These are phyloP conservation scores for Leucocoprinus birnbaumii DNA, from an alignment of 768 basidiomycete genomes.

Conservation along the genomic window DNA sequence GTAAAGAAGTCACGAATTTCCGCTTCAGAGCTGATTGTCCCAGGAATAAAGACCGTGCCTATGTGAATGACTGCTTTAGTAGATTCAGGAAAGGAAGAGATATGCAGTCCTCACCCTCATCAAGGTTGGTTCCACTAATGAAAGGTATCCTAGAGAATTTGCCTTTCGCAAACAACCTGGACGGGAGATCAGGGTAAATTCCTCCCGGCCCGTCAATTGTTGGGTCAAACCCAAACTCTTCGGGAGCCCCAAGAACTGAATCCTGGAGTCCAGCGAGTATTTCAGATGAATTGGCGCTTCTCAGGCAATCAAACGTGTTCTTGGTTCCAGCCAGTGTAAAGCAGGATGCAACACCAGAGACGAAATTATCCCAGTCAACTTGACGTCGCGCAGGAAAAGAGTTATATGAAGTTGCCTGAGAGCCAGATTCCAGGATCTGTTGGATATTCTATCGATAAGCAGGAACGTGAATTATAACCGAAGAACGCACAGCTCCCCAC, in stretches of 20 bases:
- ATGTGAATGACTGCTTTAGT: background rate
- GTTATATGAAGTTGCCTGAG: conserved; percentile 31
- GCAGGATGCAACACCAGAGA: conserved; percentile 32
- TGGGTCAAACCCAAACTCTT: conserved; percentile 29
- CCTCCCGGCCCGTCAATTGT: conserved; percentile 40
- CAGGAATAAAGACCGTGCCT: conserved; percentile 35
- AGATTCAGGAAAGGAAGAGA: too few relatives aligned
- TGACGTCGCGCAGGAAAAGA: conserved; percentile 29
- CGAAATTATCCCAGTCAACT: conserved; percentile 36
- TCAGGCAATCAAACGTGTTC: conserved; percentile 33
- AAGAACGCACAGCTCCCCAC: conserved; percentile 25
- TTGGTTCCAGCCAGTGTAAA: conserved; percentile 19
- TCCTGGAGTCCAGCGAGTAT: conserved; percentile 19
- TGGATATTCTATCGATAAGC: background rate
- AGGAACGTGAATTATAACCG: background rate
- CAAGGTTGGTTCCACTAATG: conserved; percentile 41
- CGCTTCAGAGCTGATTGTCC: conserved; percentile 19
- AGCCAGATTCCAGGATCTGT: conserved; percentile 40
- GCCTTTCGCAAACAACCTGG: conserved; percentile 24
- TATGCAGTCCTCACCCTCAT: conserved; percentile 35
- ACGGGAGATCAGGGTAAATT: conserved; percentile 36
- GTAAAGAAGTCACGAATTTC: conserved; percentile 25
- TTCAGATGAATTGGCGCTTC: conserved; percentile 19
- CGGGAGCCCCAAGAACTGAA: conserved; percentile 14
- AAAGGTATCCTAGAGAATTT: conserved; percentile 36